Conservation (phyloP, 805 yeast genomes). For the Lipomyces spencermartinsiae region DNA sequence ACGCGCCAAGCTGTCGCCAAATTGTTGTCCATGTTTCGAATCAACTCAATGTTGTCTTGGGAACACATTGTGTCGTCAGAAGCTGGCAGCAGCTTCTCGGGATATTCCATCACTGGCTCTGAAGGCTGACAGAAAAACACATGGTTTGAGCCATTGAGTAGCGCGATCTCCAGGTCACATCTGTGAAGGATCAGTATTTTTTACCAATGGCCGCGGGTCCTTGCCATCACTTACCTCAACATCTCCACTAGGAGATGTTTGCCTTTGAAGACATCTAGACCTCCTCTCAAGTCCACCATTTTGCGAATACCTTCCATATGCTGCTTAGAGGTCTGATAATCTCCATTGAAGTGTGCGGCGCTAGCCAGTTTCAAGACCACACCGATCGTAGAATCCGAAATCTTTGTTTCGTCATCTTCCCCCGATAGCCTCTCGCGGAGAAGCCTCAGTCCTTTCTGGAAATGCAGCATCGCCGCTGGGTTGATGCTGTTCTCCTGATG, state of each 20-base stretch:
- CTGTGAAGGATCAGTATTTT: background rate
- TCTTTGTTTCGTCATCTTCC: background rate
- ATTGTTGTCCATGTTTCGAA: background rate
- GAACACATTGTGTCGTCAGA: background rate
- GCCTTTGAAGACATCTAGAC: background rate
- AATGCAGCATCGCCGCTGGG: background rate
- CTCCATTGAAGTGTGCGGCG: background rate
- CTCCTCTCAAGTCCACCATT: conserved; percentile 1
- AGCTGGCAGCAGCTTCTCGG: background rate
- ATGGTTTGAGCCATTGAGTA: background rate
- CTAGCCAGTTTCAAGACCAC: background rate
- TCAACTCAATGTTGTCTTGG: background rate
- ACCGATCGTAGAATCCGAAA: background rate
- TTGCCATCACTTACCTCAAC: background rate
- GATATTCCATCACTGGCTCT: background rate
- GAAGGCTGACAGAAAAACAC: background rate
- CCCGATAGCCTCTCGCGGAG: background rate
- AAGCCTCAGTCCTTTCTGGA: background rate
- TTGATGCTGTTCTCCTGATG: background rate
- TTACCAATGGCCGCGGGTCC: background rate
- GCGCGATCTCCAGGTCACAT: background rate
- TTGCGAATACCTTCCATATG: background rate
- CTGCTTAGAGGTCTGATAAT: background rate
- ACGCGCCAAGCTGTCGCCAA: background rate
- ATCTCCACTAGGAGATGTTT: background rate